These are phyloP conservation scores for Talaromyces amestolkiae DNA, from an alignment of 2,329 filamentous ascomycete genomes.

Conservation along the genomic window DNA sequence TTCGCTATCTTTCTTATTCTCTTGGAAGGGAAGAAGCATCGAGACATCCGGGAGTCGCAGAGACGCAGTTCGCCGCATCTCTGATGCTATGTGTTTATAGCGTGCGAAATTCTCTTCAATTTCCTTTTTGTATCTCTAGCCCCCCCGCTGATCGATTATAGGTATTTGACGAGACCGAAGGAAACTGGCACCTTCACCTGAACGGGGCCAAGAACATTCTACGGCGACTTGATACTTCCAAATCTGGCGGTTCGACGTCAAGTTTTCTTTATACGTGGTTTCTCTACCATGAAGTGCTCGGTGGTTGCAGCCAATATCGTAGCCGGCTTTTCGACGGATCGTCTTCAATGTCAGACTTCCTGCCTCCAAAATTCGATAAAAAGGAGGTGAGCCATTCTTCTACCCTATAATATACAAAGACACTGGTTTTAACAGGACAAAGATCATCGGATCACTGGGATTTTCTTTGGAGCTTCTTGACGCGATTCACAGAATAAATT, in stretches of 20 bases:
- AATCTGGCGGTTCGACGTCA: not conserved
- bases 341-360: not conserved
- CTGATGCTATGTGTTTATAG: conserved; percentile 16
- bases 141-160: not conserved
- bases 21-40: not conserved
- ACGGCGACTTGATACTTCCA: not conserved
- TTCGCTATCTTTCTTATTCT: conserved; percentile 5
- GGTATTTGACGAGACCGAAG: conserved; percentile 16
- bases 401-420: no score
- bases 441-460: conserved; percentile 9
- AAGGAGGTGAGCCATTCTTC: not conserved
- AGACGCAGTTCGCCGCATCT: conserved; percentile 12
- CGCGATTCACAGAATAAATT: conserved; percentile 8
- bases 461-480: conserved; percentile 9
- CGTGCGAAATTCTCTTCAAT: not conserved
- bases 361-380: not conserved
- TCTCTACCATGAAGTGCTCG: conserved; percentile 17
- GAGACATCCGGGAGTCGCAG: not conserved
- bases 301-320: conserved; percentile 3
- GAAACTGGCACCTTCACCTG: conserved; percentile 12
- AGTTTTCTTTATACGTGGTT: conserved; percentile 15
- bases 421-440: not conserved
- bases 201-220: conserved; percentile 11
- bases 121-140: no score
- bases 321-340: not conserved